phyloP scores from a whole-genome alignment of 2,329 filamentous ascomycete species.

The Cryphonectria naterciae region DNA sequence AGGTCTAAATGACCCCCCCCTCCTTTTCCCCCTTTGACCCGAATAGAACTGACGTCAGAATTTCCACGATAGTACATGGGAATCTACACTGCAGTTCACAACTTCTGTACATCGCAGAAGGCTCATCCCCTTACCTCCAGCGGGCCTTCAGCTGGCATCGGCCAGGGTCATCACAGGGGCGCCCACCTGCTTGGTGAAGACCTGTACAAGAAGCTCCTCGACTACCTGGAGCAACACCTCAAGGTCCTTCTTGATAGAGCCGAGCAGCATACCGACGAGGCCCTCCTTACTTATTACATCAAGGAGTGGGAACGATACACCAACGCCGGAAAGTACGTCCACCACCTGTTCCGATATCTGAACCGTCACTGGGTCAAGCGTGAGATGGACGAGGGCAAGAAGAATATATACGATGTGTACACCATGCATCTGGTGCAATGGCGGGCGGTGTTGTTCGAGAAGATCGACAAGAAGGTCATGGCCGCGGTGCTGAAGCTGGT shows the following conservation, averaged over 20 bases:
- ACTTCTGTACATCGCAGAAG: constrained; percentile 99
- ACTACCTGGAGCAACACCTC: constrained; percentile 82
- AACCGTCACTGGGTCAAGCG: constrained; percentile 99
- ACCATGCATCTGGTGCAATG: constrained; percentile 95
- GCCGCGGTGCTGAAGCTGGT: constrained; percentile 90
- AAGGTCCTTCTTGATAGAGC: constrained; percentile 72
- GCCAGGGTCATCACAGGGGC: constrained; percentile 23
- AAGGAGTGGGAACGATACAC: constrained; percentile 97
- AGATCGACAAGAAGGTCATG: constrained; percentile 89
- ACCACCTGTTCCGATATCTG: constrained; percentile 93
- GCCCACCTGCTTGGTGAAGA: constrained; percentile 96
- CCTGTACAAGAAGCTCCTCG: constrained; percentile 87
- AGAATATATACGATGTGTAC: constrained; percentile 97
- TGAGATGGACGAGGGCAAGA: constrained; percentile 98
- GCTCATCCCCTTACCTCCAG: constrained; percentile 46
- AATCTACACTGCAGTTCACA: constrained; percentile 95
- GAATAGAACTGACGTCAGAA: constrained; percentile 23
- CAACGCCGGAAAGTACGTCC: constrained; percentile 93
- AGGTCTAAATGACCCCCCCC: not conserved
- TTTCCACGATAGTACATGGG: constrained; percentile 77
- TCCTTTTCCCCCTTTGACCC: constrained; percentile 22
- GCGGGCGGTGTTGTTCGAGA: constrained; percentile 87
- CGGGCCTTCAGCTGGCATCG: constrained; percentile 55
- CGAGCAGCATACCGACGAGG: constrained; percentile 83
- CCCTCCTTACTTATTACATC: constrained; percentile 90